Base-by-base conservation (phyloP, 2,329 filamentous ascomycete species). In the Eurotiales sp. region DNA sequence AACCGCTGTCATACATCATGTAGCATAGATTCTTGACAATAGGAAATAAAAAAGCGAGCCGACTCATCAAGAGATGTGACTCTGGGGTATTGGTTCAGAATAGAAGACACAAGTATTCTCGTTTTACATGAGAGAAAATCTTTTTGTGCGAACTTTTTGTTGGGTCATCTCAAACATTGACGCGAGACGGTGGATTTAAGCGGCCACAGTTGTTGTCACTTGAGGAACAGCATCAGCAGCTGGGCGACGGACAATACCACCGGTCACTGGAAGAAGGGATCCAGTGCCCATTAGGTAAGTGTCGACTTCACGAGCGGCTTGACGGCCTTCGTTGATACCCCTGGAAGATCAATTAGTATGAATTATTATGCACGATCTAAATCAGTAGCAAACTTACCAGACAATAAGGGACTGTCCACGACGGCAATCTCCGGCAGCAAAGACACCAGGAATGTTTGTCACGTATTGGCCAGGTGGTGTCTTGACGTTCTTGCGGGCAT, bases 261-360 rank as follows among this genome's bases (percentile, higher is more conserved):
- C 92, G 29, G 91, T 95, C 50, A 95, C 87, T 8, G 92, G 92
- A 43, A 97, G 81, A 64, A 81, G 82, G 53, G 88, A 91, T 65
- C 83, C 77, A 49, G 75, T 81, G 56, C 86, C 82, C 71, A 88
- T 88, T 40, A 97, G 85, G 78, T 83, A 96, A 47, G 89, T 72
- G 70, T 97, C 92, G 51, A 96, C 87, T 71, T 97, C 91, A 56
- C 92, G 87, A 63, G 92, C 92, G 62, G 87, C 86, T 76, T 93
- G 88, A 62, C 92, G 88, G 64, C 92, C 92, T 75, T 97, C 92
- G 68, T 97, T 97, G 78, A 97, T 97, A 68, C 91, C 92, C 87
- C 85, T 87, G 57, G 22, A 32, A 11, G 45, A 21, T 57, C 51
- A 55, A 50, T 53, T 51, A 51, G 49, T 41, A 52, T 49, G n/a